Conservation (phyloP, 257 asterid genomes). For the Anisodus acutangulus region DNA sequence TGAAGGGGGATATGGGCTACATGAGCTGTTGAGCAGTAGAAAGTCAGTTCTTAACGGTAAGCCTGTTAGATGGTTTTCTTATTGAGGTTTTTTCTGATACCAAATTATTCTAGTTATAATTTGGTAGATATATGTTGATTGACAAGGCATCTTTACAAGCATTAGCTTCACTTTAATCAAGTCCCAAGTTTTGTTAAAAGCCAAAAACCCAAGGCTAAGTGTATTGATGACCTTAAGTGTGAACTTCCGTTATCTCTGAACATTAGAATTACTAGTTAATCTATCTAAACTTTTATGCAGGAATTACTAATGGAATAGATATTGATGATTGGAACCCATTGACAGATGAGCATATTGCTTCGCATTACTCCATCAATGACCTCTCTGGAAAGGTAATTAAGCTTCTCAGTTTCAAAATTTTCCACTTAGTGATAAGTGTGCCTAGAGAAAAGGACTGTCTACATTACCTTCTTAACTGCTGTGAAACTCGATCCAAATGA, state of each 20-base stretch:
- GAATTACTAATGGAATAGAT: slow-evolving; percentile 94
- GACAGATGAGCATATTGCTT: slow-evolving; percentile 64
- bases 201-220: slow-evolving; percentile 15
- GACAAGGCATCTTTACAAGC: not conserved
- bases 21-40: slow-evolving; percentile 71
- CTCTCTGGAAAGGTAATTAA: slow-evolving; percentile 84
- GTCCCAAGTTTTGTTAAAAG: not conserved
- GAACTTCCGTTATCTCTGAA: not conserved
- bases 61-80: slow-evolving; percentile 17
- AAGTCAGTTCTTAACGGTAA: slow-evolving; percentile 74
- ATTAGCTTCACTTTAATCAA: not conserved
- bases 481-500: not conserved
- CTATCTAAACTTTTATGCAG: slow-evolving; percentile 46
- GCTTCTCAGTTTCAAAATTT: slow-evolving; percentile 19
- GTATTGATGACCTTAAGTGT: not conserved
- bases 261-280: slow-evolving; percentile 6
- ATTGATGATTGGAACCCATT: slow-evolving; percentile 82
- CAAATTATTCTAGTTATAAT: not conserved
- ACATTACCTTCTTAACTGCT: not conserved
- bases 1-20: slow-evolving; percentile 92
- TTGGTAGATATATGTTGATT: slow-evolving; percentile 5
- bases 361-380: slow-evolving; percentile 67
- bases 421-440: slow-evolving; percentile 2
- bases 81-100: not conserved
- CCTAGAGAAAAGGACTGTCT: not conserved